A percentile compares a stretch with the other conserved stretches of the same genome.
phyloP scores from a whole-genome alignment of 2,329 filamentous ascomycete species.

The Gaeumannomyces tritici region DNA sequence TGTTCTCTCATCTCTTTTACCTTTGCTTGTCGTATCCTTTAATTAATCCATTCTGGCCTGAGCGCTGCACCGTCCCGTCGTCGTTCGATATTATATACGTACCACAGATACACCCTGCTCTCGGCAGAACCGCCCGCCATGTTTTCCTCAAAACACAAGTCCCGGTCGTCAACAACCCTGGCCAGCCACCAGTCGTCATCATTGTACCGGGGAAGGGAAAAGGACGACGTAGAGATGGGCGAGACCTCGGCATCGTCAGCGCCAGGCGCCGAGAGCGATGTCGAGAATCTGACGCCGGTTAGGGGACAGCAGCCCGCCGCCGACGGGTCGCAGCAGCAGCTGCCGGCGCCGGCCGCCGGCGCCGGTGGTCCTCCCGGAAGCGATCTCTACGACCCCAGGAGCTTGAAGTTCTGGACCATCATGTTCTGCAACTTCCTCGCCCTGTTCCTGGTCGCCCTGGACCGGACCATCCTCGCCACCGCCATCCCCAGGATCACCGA shows the following conservation, averaged over 20 bases:
- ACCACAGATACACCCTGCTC: neutral
- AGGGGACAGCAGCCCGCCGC: neutral
- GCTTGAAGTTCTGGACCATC: conserved; percentile 44
- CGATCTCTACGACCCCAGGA: conserved; percentile 40
- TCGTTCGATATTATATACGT: neutral
- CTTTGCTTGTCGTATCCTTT: no score
- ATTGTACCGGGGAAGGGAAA: neutral
- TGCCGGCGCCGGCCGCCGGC: conserved; percentile 3
- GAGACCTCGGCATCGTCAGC: neutral
- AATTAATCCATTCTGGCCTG: no score
- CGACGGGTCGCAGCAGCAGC: conserved; percentile 8
- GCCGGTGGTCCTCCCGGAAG: conserved; percentile 10
- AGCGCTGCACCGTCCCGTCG: no score
- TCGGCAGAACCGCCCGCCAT: neutral
- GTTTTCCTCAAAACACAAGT: neutral
- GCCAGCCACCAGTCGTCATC: neutral
- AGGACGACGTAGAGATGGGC: conserved; percentile 8
- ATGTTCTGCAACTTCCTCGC: conserved; percentile 43
- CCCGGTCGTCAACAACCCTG: neutral
- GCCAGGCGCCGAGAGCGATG: conserved; percentile 8
- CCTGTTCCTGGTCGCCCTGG: conserved; percentile 48
- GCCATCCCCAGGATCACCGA: conserved; percentile 46
- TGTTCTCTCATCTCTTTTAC: no score
- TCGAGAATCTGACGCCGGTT: conserved; percentile 14
- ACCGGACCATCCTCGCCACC: conserved; percentile 45